These are phyloP conservation scores for Fragaria ananassa DNA, from an alignment of 306 rosid species.

Conservation along the genomic window DNA sequence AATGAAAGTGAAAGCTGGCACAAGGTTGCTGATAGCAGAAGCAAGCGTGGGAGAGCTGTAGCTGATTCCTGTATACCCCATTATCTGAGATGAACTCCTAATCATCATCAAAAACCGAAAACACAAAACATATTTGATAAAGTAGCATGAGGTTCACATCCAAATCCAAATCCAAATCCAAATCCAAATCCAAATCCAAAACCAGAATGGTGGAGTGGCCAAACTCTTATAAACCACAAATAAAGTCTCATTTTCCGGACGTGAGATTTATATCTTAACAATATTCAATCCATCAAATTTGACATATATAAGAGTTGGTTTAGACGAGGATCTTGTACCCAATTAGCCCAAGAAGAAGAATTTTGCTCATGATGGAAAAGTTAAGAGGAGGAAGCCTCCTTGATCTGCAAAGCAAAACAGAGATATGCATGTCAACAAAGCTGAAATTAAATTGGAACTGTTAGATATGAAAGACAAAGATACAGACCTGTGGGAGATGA, in stretches of 20 bases:
- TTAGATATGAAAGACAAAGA: background rate
- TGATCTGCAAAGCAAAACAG: constrained; percentile 39
- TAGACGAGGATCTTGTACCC: constrained; percentile 39
- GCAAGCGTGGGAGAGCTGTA: constrained; percentile 88
- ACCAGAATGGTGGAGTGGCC: too few relatives aligned
- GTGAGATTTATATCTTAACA: too few relatives aligned
- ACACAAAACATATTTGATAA: too few relatives aligned
- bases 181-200: too few relatives aligned
- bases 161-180: too few relatives aligned
- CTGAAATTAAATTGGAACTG: background rate
- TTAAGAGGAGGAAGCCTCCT: constrained; percentile 67
- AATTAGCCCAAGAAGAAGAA: constrained; percentile 62
- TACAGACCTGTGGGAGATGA: constrained; percentile 50
- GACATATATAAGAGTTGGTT: too few relatives aligned
- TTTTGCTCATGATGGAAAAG: constrained; percentile 51
- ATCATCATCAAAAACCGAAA: background rate
- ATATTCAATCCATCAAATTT: background rate
- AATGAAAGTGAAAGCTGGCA: constrained; percentile 93
- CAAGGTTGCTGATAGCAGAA: constrained; percentile 90
- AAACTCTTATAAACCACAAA: too few relatives aligned
- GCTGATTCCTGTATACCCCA: constrained; percentile 85
- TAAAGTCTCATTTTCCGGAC: too few relatives aligned
- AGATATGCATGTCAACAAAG: constrained; percentile 1
- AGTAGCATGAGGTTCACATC: too few relatives aligned
- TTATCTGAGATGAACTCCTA: constrained; percentile 78